These are phyloP conservation scores for Nigrograna mackinnonii DNA, from an alignment of 2,329 filamentous ascomycete species.

Conservation along the genomic window DNA sequence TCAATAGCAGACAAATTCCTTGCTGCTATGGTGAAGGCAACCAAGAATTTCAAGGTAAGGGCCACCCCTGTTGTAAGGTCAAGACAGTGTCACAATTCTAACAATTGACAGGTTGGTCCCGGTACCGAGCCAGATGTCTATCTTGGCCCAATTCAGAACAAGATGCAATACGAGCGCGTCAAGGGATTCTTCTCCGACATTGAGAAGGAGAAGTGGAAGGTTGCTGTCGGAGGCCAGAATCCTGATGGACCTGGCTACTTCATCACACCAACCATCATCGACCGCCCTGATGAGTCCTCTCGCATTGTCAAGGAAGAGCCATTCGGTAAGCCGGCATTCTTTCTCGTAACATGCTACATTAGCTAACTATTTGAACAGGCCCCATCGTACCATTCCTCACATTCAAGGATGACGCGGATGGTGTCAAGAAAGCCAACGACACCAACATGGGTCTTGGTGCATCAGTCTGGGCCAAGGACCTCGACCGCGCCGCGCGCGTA, in stretches of 20 bases:
- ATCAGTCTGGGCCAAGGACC: constrained; percentile 56
- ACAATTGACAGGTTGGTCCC: constrained; percentile 30
- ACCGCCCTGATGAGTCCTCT: constrained; percentile 57
- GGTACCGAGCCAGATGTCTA: constrained; percentile 43
- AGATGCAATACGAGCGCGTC: constrained; percentile 49
- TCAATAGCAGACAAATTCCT: constrained; percentile 62
- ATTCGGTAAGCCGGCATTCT: constrained; percentile 41
- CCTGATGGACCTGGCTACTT: constrained; percentile 50
- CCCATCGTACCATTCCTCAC: constrained; percentile 66
- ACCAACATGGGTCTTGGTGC: constrained; percentile 52
- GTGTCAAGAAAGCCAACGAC: constrained; percentile 49
- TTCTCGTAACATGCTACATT: background rate
- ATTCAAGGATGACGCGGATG: constrained; percentile 58
- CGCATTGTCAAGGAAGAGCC: constrained; percentile 61
- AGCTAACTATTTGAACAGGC: background rate
- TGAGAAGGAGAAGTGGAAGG: constrained; percentile 36
- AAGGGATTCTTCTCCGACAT: constrained; percentile 59
- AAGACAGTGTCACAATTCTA: too few relatives aligned
- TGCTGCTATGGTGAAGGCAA: constrained; percentile 46
- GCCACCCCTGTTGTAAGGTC: too few relatives aligned
- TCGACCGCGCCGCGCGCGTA: constrained; percentile 49
- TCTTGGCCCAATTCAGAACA: constrained; percentile 46
- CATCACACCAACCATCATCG: constrained; percentile 60
- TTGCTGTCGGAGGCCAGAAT: constrained; percentile 42
- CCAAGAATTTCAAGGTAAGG: constrained; percentile 26